Base-by-base conservation (phyloP, 2,329 filamentous ascomycete genomes). In the Ascochyta koolunga region DNA sequence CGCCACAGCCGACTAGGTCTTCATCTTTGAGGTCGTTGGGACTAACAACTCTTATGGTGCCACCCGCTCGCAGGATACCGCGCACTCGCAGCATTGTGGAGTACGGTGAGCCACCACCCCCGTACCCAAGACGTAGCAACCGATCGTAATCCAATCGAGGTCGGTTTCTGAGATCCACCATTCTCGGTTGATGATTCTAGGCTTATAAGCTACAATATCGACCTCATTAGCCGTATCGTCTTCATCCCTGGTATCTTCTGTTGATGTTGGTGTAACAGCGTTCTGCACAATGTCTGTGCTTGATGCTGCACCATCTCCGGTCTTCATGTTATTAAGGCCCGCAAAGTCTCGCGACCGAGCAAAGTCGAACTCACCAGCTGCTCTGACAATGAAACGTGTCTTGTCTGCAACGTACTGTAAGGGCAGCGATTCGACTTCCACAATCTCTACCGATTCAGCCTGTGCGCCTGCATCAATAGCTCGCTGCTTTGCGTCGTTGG, bases 381-480 rank as follows among this genome's bases (percentile, higher is more conserved):
- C 84, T 44, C 83, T 77, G 9, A 86, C 80, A 15, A 87, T 75
- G 52, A 77, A 75, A 2, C 76, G 68, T 2, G 75, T 69, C 50
- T 83, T 74, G 80, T 86, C 47, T 73, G 80, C 38, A 73, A 82
- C 72, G 80, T 86, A 75, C 54, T 81, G 80, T 31, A 88, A 67
- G 0, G 84, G 84, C 8, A 87, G 16, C 68, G 78, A 80, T 51
- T 81, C 78, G 3, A 74, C 58, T 44, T 72, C 70, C 2, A 72
- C 71, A 15, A 74, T 58, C 24, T 65, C 60, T 1, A 72, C 66
- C 2, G 74, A 66, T 1, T 71, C 62, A 5, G 64, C 60, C 1
- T 66, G 60, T 1, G 76, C 77, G 15, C 75, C 70, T 19, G 75
- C 70, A 42, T 76, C 67, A 8, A 76, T 66, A 0, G 76, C 74